These are phyloP conservation scores for Citrus sp. DNA, from an alignment of 345 rosid genomes.

Conservation along the genomic window DNA sequence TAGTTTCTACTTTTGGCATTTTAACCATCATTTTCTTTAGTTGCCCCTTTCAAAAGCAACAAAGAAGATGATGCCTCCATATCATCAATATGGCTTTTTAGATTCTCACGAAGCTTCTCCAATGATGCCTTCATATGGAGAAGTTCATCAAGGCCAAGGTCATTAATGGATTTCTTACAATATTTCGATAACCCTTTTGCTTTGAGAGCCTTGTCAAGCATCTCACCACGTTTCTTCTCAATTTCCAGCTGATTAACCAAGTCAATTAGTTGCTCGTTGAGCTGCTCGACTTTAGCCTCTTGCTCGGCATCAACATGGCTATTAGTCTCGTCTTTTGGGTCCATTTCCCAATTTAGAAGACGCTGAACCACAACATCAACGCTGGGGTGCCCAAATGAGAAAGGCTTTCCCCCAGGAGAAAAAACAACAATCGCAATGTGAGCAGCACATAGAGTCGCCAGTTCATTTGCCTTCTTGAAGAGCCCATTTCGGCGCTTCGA, in stretches of 20 bases:
- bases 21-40: neutral
- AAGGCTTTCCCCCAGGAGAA: conserved; percentile 76
- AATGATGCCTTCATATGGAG: conserved; percentile 25
- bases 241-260: conserved; percentile 24
- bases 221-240: conserved; percentile 36
- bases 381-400: conserved; percentile 59
- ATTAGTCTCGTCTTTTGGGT: neutral
- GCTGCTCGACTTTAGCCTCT: neutral
- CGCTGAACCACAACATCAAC: conserved; percentile 40
- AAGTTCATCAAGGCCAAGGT: conserved; percentile 22
- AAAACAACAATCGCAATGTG: conserved; percentile 56
- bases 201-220: conserved; percentile 23
- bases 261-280: conserved; percentile 15
- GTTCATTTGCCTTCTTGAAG: conserved; percentile 68
- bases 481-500: conserved; percentile 61
- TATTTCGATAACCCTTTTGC: conserved; percentile 17
- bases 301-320: neutral
- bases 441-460: conserved; percentile 52
- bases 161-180: conserved; percentile 15
- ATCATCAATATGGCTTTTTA: conserved; percentile 21
- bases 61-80: conserved; percentile 39
- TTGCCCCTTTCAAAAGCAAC: conserved; percentile 19
- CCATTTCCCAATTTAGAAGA: conserved; percentile 27
- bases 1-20: neutral
- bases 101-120: conserved; percentile 22